Conservation (phyloP, 176 grass and related monocot species). For the Thinopyrum elongatum region DNA sequence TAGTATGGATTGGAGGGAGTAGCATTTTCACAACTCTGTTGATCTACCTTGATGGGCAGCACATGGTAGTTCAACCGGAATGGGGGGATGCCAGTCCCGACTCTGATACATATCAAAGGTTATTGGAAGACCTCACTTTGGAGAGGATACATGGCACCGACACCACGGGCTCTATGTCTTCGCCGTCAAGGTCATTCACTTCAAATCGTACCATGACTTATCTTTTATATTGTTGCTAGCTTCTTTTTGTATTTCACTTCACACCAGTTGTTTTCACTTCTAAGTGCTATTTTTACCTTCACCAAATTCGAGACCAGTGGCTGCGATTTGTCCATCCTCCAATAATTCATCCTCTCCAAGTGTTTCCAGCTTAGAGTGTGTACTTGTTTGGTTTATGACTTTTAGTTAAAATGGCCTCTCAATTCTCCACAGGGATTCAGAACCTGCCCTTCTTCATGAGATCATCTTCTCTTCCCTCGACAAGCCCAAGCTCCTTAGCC, state of each 20-base stretch:
- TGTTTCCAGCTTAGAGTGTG: not conserved
- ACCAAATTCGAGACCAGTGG: not conserved
- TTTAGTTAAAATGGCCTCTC: not conserved
- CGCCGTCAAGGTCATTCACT: conserved; percentile 20
- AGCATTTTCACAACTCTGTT: not conserved
- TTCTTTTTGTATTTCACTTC: not conserved
- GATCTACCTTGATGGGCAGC: conserved; percentile 11
- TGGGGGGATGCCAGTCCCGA: not conserved
- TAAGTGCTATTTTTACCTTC: not conserved
- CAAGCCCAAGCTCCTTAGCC: conserved; percentile 74
- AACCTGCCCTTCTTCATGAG: conserved; percentile 59
- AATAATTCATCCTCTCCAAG: not conserved
- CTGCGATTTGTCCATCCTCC: not conserved
- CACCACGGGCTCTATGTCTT: conserved; percentile 2
- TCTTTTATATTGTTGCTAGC: not conserved
- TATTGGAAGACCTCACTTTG: conserved; percentile 34
- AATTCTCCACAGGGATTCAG: conserved; percentile 42
- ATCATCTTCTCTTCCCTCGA: conserved; percentile 83
- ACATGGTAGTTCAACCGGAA: not conserved
- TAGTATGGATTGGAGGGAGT: no score
- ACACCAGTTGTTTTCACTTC: not conserved
- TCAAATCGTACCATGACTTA: not conserved
- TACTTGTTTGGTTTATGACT: not conserved
- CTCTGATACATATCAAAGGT: conserved; percentile 17
- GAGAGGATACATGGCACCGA: not conserved